A percentile compares a stretch with the other conserved stretches of the same genome.
These are phyloP conservation scores for Backusella sp. DNA, from an alignment of 192 early-diverging fungal species.

Conservation along the genomic window DNA sequence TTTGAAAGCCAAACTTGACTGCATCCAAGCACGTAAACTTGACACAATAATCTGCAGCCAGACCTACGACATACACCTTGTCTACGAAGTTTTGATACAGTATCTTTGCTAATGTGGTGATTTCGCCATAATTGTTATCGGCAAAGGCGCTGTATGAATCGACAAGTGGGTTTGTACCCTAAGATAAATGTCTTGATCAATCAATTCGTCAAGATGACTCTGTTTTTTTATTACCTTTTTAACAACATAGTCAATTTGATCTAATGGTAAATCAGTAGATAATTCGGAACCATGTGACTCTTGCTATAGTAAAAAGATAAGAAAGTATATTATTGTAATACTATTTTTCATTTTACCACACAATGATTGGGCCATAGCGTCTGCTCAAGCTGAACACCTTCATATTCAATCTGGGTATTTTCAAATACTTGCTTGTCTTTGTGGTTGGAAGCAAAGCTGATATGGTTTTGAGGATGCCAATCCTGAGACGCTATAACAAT, in stretches of 20 bases:
- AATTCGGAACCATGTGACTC: constrained; percentile 17
- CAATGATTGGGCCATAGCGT: constrained; percentile 34
- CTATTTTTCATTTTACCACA: constrained; percentile 20
- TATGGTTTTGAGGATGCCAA: constrained; percentile 34
- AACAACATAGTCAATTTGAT: constrained; percentile 8
- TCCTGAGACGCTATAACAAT: constrained; percentile 30
- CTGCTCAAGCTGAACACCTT: constrained; percentile 10
- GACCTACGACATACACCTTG: constrained; percentile 16
- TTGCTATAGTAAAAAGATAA: constrained; percentile 11
- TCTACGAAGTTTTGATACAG: constrained; percentile 21
- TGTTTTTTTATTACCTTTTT: constrained; percentile 15
- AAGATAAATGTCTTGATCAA: neutral
- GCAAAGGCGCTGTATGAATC: constrained; percentile 37
- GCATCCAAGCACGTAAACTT: constrained; percentile 33
- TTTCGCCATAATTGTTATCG: constrained; percentile 26
- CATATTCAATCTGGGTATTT: constrained; percentile 13
- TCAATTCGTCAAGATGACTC: neutral
- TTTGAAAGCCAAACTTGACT: constrained; percentile 34
- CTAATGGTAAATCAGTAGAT: neutral
- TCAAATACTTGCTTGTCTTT: constrained; percentile 18
- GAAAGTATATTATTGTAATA: too few relatives aligned
- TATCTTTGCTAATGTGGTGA: constrained; percentile 21
- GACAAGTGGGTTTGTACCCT: constrained; percentile 24
- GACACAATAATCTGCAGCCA: constrained; percentile 31
- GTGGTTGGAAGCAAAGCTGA: constrained; percentile 32